Base-by-base conservation (phyloP, 2,329 filamentous ascomycete genomes). In the Aspergillus clavatus region DNA sequence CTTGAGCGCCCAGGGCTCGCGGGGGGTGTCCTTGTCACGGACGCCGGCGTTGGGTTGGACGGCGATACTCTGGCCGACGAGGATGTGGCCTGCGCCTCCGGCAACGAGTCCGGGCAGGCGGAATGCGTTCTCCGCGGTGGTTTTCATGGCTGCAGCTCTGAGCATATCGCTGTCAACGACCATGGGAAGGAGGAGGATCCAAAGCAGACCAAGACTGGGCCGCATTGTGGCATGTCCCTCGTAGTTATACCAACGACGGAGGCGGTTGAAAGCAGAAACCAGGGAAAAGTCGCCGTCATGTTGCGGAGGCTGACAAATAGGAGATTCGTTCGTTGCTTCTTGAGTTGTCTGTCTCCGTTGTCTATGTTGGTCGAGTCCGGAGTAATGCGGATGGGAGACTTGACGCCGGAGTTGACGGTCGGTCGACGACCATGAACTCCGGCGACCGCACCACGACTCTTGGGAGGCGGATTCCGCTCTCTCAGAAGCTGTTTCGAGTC, bases 1-100 rank as follows among this genome's bases (percentile, higher is more conserved):
- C 2, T 33, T 42, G 7, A 57, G 40, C 18, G 40, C 38, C 55
- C 51, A 54, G n/a, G 50, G 21, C 31, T 52, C 47, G 19, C 40
- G 40, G 16, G 29, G 40, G 3, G 29, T 42, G 14, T 4, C 19
- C 6, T 27, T 36, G 22, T 42, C 40, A 12, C 24, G 28, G 3
- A 16, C 29, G 23, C 29, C 22, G 16, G 29, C 40, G 22, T 42
- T 21, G 26, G 40, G 40, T 29, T 6, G 19, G 16, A 27, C 19
- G n/a, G 40, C 4, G 24, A 36, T 36, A 36, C 28, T 36, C 40
- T 42, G 40, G 19, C n/a, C 40, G n/a, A 42, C 3, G 4, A 35
- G 11, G 40, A 42, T 36, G 36, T 36, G 29, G 28, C 29, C 18
- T 27, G 29, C n/a, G 3, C 14, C 8, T 27, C 40, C 14, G 10